phyloP scores from a whole-genome alignment of 495 filamentous ascomycete species.

The Xylaria flabelliformis region DNA sequence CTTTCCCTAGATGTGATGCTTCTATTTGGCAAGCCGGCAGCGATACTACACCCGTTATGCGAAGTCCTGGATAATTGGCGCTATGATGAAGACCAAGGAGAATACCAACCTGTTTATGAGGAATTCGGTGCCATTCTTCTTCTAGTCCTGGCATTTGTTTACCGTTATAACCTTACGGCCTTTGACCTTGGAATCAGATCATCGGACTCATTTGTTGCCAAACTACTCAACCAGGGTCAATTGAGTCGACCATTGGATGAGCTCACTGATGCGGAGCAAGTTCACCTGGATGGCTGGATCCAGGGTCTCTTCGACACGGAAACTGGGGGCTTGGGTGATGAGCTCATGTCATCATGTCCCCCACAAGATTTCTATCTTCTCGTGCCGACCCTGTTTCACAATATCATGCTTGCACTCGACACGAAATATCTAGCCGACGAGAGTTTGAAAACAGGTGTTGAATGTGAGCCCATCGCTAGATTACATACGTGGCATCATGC shows the following conservation, averaged over 20 bases:
- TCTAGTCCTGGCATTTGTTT: slow-evolving; percentile 78
- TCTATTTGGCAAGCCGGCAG: slow-evolving; percentile 78
- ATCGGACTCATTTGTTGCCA: slow-evolving; percentile 75
- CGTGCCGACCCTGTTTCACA: slow-evolving; percentile 86
- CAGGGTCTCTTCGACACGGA: slow-evolving; percentile 85
- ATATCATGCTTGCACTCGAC: slow-evolving; percentile 79
- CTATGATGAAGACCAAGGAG: slow-evolving; percentile 92
- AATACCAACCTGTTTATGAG: slow-evolving; percentile 96
- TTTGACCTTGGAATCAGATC: slow-evolving; percentile 69
- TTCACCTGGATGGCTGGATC: slow-evolving; percentile 84
- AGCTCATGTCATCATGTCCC: slow-evolving; percentile 87
- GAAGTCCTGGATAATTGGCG: slow-evolving; percentile 85
- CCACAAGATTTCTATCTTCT: slow-evolving; percentile 94
- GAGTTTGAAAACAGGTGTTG: slow-evolving; percentile 83
- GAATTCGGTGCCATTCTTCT: slow-evolving; percentile 92
- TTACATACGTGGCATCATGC: background rate
- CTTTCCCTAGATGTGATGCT: slow-evolving; percentile 83
- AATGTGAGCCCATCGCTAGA: slow-evolving; percentile 64
- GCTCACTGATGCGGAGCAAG: slow-evolving; percentile 74
- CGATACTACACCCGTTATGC: slow-evolving; percentile 83
- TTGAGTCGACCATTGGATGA: slow-evolving; percentile 67
- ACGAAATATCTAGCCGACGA: slow-evolving; percentile 75
- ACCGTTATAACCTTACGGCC: slow-evolving; percentile 77
- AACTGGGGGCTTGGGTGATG: slow-evolving; percentile 74
- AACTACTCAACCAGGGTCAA: slow-evolving; percentile 71